A percentile compares a stretch with the other conserved stretches of the same genome.
Evolutionary conservation across 2,329 filamentous ascomycete species (phyloP).

Genomic region (Fusarium tupiense): DNA sequence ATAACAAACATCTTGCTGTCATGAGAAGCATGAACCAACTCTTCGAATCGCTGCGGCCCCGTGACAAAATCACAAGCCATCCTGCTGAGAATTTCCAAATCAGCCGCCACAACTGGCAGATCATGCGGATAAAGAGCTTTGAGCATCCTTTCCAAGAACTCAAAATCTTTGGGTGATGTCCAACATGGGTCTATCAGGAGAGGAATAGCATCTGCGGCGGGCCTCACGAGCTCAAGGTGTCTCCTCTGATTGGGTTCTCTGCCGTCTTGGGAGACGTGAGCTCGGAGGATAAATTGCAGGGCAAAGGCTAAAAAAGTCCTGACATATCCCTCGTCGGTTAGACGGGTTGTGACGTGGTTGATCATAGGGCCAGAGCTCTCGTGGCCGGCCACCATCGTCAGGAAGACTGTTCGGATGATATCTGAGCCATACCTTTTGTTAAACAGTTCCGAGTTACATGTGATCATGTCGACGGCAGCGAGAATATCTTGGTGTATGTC

Average conservation of each 20-base stretch:
- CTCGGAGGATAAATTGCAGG: rapidly evolving
- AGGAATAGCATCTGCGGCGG: background rate
- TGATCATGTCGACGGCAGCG: background rate
- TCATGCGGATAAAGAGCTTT: background rate
- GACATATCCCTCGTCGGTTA: background rate
- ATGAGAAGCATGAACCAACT: rapidly evolving
- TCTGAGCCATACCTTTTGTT: background rate
- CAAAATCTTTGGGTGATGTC: too few species aligned
- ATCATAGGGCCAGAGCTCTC: background rate
- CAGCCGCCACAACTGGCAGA: rapidly evolving
- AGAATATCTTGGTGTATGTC: background rate
- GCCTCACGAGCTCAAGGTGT: background rate
- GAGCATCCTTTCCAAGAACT: background rate
- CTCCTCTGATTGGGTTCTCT: background rate
- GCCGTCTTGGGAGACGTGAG: too few species aligned
- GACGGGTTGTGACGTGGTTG: background rate
- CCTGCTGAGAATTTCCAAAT: background rate
- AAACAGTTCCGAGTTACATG: rapidly evolving
- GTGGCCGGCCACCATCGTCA: background rate
- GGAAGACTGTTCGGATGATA: background rate
- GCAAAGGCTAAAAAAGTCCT: background rate
- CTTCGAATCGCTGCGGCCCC: too few species aligned
- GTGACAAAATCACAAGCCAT: background rate
- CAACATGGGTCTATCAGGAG: rapidly evolving
- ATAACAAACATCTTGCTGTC: background rate